These are phyloP conservation scores for Salvia miltiorrhiza DNA, from an alignment of 257 asterid genomes.

Conservation along the genomic window DNA sequence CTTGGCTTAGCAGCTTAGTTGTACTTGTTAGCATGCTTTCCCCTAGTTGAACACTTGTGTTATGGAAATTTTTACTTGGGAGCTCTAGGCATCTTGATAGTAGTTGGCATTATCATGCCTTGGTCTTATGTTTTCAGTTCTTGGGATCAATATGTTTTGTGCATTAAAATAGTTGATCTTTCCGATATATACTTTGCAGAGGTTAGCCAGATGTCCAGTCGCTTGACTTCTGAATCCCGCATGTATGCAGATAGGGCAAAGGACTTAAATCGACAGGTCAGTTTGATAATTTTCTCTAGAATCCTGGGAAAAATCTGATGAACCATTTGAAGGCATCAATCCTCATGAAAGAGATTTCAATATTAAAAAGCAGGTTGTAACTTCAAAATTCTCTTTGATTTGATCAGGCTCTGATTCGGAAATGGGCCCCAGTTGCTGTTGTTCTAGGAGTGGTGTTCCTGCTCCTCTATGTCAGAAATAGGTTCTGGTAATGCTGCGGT, in stretches of 20 bases:
- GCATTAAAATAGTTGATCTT: slow-evolving; percentile 2
- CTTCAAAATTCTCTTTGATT: not conserved
- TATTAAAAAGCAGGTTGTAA: too few species aligned
- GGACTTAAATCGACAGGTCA: slow-evolving; percentile 93
- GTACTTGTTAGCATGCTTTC: not conserved
- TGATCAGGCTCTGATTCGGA: slow-evolving; percentile 78
- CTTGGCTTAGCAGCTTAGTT: not conserved
- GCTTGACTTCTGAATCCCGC: slow-evolving; percentile 89
- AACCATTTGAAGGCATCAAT: too few species aligned
- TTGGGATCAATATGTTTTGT: not conserved
- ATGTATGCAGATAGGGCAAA: slow-evolving; percentile 82
- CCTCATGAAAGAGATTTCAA: not conserved
- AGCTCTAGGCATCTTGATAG: not conserved
- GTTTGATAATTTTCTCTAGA: too few species aligned
- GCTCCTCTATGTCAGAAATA: slow-evolving; percentile 75
- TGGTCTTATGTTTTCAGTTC: not conserved
- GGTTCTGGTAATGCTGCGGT: slow-evolving; percentile 62
- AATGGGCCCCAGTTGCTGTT: slow-evolving; percentile 91
- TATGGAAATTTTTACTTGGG: not conserved
- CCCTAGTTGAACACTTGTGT: not conserved
- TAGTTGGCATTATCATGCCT: not conserved
- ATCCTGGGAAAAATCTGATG: too few species aligned
- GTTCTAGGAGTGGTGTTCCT: slow-evolving; percentile 82
- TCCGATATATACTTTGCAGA: slow-evolving; percentile 39
- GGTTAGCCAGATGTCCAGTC: slow-evolving; percentile 86